Percentiles rank a stretch among this genome's conserved stretches.
Evolutionary conservation across 352 stramenopile genomes (phyloP).

Genomic region (Globisporangium orthogonon): DNA sequence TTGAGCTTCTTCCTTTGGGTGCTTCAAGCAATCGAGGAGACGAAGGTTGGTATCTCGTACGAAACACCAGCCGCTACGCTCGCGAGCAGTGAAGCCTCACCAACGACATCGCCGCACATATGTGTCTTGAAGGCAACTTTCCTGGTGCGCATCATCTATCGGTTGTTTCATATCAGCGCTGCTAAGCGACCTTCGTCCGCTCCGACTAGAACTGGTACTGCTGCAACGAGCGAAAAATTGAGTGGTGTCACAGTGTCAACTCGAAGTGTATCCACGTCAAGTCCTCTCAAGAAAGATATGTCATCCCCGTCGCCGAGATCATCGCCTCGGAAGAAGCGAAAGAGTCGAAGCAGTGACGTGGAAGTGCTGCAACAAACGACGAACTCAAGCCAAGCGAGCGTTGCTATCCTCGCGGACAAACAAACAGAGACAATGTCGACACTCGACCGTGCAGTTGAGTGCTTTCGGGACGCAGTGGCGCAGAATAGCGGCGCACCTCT

Average conservation of each 20-base stretch:
- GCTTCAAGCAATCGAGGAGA: constrained; percentile 38
- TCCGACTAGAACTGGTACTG: neutral
- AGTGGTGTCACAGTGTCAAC: neutral
- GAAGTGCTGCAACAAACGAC: neutral
- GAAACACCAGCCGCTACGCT: constrained; percentile 12
- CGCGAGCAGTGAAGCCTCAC: neutral
- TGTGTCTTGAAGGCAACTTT: constrained; percentile 53
- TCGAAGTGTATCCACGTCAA: neutral
- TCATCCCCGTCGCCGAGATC: constrained; percentile 5
- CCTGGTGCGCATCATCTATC: constrained; percentile 39
- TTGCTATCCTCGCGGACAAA: neutral
- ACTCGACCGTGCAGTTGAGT: constrained; percentile 12
- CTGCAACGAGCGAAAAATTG: neutral
- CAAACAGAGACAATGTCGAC: neutral
- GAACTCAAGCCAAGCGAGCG: neutral
- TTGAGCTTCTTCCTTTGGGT: constrained; percentile 53
- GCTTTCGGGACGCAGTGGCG: constrained; percentile 18
- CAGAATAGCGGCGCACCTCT: constrained; percentile 29
- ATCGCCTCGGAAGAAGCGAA: constrained; percentile 12
- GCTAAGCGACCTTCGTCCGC: constrained; percentile 8
- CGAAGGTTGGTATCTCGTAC: constrained; percentile 44
- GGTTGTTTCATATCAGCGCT: constrained; percentile 32
- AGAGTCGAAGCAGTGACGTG: constrained; percentile 2
- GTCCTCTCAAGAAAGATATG: constrained; percentile 5
- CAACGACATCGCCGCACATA: constrained; percentile 13